A percentile compares a stretch with the other conserved stretches of the same genome.
Evolutionary conservation across 805 yeast species (phyloP).

Genomic region (Teunomyces barrocoloradensis): DNA sequence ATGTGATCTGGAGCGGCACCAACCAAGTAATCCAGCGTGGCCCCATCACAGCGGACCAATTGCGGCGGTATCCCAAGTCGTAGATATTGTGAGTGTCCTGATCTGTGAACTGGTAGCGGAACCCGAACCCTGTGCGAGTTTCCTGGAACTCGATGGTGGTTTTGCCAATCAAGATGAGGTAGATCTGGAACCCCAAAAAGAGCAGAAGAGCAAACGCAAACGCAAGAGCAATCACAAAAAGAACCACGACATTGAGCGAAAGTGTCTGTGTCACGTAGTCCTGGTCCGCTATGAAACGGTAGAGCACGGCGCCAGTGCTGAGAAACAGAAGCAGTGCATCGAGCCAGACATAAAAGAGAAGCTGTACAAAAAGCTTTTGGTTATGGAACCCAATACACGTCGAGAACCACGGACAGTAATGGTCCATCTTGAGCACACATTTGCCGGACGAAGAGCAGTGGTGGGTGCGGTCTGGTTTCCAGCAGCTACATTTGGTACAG

Average conservation of each 20-base stretch:
- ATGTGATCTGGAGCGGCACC: slow-evolving; percentile 48
- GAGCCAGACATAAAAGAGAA: slow-evolving; percentile 50
- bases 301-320: slow-evolving; percentile 42
- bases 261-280: slow-evolving; percentile 30
- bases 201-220: slow-evolving; percentile 41
- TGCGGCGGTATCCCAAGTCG: slow-evolving; percentile 63
- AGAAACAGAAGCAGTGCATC: slow-evolving; percentile 36
- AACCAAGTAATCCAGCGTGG: slow-evolving; percentile 61
- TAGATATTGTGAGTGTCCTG: slow-evolving; percentile 62
- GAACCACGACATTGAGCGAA: slow-evolving; percentile 58
- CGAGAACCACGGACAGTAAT: slow-evolving; percentile 88
- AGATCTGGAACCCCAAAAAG: slow-evolving; percentile 58
- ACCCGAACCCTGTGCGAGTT: slow-evolving; percentile 20
- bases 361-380: slow-evolving; percentile 78
- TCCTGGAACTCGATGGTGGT: slow-evolving; percentile 84
- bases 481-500: slow-evolving; percentile 51
- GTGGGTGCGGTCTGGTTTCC: slow-evolving; percentile 62
- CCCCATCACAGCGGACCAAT: slow-evolving; percentile 80
- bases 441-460: slow-evolving; percentile 51
- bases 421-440: slow-evolving; percentile 56
- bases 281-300: slow-evolving; percentile 45
- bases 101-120: slow-evolving; percentile 35
- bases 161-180: slow-evolving; percentile 57
- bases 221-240: slow-evolving; percentile 58
- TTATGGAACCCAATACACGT: slow-evolving; percentile 81